Evolutionary conservation across 805 yeast species (phyloP), one percentile per base, ranked within the genome.

Genomic region (Monosporozyma solicola): DNA sequence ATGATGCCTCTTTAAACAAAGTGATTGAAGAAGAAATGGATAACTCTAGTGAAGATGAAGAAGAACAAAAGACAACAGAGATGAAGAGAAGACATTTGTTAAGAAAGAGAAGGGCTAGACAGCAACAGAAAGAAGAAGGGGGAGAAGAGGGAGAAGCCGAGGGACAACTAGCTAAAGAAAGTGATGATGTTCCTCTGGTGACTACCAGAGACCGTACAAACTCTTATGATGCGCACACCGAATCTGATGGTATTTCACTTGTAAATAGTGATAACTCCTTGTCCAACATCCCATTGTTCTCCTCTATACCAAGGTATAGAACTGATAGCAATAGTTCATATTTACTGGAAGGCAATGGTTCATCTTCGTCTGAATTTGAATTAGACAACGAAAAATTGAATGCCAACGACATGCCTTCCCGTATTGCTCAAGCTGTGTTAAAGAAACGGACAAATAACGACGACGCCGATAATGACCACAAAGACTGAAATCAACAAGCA

Each of bases 221-320:
- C n/a, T 15, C 39, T 35, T 35, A 72, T 68, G 57, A 63, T 20
- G 24, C 48, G 7, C 48, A 31, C 22, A 10, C 25, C 11, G 48
- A 65, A 15, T 77, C 81, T 0, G 82, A 83, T 51, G 82, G 82
- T 3, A 65, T 72, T 32, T 67, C 71, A 4, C 53, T 66, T 50
- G 59, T 67, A 5, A 67, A 68, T 53, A 67, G 71, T 55, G 71
- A 66, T 51, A 67, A 66, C 51, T 69, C 73, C 1, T 55, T 72
- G 48, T 71, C 75, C 4, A 72, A 71, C 49, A 69, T 71, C 33
- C 74, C 75, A 5, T 53, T 73, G 16, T 73, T 73, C 55, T 74
- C 80, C 60, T 32, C 52, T 8, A 43, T 15, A 20, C 35, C 47
- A 22, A 35, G 41, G 5, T 33, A 27, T 11, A 44, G 54, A 22